These are phyloP conservation scores for Termitomyces sp. DNA, from an alignment of 768 basidiomycete species.

Conservation along the genomic window DNA sequence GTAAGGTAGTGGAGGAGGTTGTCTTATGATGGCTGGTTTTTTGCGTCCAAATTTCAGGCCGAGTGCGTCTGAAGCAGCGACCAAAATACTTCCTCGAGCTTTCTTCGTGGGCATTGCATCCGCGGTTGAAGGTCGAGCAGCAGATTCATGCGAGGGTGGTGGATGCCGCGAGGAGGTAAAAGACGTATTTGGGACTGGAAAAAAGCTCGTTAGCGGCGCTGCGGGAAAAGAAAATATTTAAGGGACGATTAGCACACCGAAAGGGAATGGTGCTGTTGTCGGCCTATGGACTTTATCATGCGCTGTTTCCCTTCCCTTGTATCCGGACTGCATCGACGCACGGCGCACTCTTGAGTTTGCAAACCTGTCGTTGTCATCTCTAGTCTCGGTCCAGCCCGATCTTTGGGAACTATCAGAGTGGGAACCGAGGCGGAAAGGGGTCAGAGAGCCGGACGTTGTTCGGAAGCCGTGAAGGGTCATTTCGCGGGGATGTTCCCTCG, in stretches of 20 bases:
- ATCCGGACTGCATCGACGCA: constrained; percentile 17
- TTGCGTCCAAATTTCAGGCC: constrained; percentile 43
- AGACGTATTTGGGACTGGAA: constrained; percentile 9
- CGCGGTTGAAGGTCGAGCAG: constrained; percentile 17
- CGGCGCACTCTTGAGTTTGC: constrained; percentile 17
- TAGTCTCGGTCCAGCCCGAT: constrained; percentile 10
- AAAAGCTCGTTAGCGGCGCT: background rate
- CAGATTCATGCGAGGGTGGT: constrained; percentile 14
- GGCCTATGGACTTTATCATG: constrained; percentile 12
- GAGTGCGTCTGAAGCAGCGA: constrained; percentile 48
- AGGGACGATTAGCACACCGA: constrained; percentile 13
- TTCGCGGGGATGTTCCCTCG: constrained; percentile 9
- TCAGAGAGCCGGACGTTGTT: constrained; percentile 18
- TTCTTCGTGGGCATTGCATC: constrained; percentile 21
- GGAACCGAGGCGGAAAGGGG: constrained; percentile 18
- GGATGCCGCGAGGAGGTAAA: constrained; percentile 20
- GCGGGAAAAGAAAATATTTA: background rate
- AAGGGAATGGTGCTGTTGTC: constrained; percentile 10
- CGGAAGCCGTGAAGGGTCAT: constrained; percentile 17
- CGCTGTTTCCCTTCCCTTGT: constrained; percentile 27
- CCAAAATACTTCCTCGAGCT: constrained; percentile 41
- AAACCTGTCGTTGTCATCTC: constrained; percentile 10
- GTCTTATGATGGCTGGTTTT: constrained; percentile 27
- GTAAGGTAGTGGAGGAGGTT: constrained; percentile 29
- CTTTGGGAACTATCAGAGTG: constrained; percentile 10